A percentile compares a stretch with the other conserved stretches of the same genome.
These are phyloP conservation scores for Decorospora gaudefroyi DNA, from an alignment of 2,329 filamentous ascomycete genomes.

Conservation along the genomic window DNA sequence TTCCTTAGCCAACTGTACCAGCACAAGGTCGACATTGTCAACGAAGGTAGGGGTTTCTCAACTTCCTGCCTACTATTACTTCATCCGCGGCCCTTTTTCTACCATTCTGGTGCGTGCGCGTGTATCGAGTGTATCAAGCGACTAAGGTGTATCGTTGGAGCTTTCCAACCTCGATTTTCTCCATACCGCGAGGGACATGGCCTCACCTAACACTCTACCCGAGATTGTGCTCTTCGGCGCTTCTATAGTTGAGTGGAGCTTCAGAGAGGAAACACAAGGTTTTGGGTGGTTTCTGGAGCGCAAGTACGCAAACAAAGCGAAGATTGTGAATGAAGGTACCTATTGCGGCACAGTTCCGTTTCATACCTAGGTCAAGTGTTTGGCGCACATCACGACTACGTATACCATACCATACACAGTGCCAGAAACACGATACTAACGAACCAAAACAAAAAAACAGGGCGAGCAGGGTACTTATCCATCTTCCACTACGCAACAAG, in stretches of 20 bases:
- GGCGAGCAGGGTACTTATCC: conserved; percentile 28
- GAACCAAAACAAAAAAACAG: conserved; percentile 13
- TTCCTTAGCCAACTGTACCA: conserved; percentile 32
- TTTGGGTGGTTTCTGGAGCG: conserved; percentile 28
- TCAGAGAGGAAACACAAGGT: conserved; percentile 23
- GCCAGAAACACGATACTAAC: background rate
- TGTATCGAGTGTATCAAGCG: too few relatives aligned
- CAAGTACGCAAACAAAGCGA: conserved; percentile 23
- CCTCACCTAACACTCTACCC: conserved; percentile 10
- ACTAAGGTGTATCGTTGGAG: too few relatives aligned
- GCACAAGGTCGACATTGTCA: conserved; percentile 34
- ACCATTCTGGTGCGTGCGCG: too few relatives aligned
- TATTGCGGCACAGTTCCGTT: background rate
- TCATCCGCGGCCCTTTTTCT: too few relatives aligned
- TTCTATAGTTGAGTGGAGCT: conserved; percentile 33
- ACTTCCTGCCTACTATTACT: background rate
- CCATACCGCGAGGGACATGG: background rate
- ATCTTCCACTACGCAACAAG: too few relatives aligned
- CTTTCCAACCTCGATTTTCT: background rate
- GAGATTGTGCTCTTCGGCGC: conserved; percentile 33
- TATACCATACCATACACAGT: background rate
- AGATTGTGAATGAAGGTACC: conserved; percentile 34
- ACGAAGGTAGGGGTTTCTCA: conserved; percentile 32
- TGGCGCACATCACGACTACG: too few relatives aligned
- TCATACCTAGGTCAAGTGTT: too few relatives aligned